Percentiles rank a stretch among this genome's conserved stretches.
phyloP scores from a whole-genome alignment of 208 protist genomes.

The Kentomonas sorsogonicus region DNA sequence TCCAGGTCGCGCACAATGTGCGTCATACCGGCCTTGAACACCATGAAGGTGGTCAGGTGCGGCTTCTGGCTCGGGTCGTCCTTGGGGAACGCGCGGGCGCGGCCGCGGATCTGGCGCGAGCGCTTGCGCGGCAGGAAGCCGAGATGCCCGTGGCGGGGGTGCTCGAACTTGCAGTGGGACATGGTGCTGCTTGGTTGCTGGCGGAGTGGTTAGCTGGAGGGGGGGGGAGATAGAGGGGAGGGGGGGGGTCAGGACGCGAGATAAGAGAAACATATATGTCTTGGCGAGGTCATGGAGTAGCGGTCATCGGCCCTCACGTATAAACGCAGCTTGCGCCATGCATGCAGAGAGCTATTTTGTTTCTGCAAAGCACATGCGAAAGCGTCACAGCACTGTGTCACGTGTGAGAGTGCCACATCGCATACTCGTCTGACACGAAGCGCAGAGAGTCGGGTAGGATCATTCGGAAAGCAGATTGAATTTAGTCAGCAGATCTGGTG shows the following conservation, averaged over 20 bases:
- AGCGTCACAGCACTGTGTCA: not conserved
- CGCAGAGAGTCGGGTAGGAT: too few relatives aligned
- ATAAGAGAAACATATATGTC: constrained; percentile 3
- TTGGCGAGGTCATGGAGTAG: too few relatives aligned
- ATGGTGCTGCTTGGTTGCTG: constrained; percentile 16
- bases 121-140: constrained; percentile 98
- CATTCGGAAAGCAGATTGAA: too few relatives aligned
- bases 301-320: too few relatives aligned
- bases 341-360: too few relatives aligned
- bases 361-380: not conserved
- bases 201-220: constrained; percentile 4
- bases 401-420: not conserved
- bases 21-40: constrained; percentile 99
- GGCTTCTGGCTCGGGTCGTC: constrained; percentile 91
- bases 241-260: not conserved
- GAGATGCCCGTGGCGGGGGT: constrained; percentile 97
- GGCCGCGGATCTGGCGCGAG: constrained; percentile 88
- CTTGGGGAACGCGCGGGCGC: constrained; percentile 93
- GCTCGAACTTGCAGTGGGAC: constrained; percentile 97
- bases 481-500: too few relatives aligned
- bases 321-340: too few relatives aligned
- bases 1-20: constrained; percentile 99
- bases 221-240: not conserved
- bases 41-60: constrained; percentile 97
- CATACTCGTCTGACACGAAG: too few relatives aligned